Base-by-base conservation (phyloP, 2,329 filamentous ascomycete genomes). In the Delphinella strobiligena region DNA sequence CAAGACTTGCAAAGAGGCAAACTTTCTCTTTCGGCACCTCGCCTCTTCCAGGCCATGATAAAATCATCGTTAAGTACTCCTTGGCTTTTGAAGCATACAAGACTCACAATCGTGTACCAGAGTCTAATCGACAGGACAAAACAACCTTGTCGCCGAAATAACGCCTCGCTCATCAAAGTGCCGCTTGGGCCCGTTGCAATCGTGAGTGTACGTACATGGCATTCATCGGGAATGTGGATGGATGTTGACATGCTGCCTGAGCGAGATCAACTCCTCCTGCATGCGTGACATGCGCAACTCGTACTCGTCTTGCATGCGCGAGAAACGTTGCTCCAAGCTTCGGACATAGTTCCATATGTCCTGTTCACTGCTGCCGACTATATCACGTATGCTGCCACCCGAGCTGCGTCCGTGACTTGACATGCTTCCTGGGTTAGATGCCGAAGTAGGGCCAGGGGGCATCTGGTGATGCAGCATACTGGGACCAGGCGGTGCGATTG, bases 261-360 rank as follows among this genome's bases (percentile, higher is more conserved):
- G 47, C 34, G 49, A 45, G 37, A 56, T 56, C 27, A 69, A 56
- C 46, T 70, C 66, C 34, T 61, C 61, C 45, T 67, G 60, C 49
- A 69, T 44, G 7, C 58, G 54, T 7, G 54, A 52, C 33, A 69
- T 66, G 36, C 61, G 60, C 36, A 61, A 49, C 40, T 66, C 63
- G 46, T 68, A 63, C 42, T 69, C 67, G 48, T 68, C 63, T 42
- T 64, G 60, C 58, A 64, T 66, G 18, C 60, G 51, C 14, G 56
- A 54, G 54, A 69, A 63, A 14, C 62, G 57, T 24, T 52, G 72
- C 52, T 89, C 82, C 36, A 89, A 64, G 14, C 69, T 71, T 41
- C 84, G 77, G 24, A 88, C 74, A 51, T 86, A 86, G 3, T 69
- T 63, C 80, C 80, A 86, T 7, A 88, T 64, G 15, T 47, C 48